Evolutionary conservation across 1,284 basidiomycete genomes (phyloP), one percentile per base, ranked within the genome.

Genomic region (Xerocomus amazonicus): DNA sequence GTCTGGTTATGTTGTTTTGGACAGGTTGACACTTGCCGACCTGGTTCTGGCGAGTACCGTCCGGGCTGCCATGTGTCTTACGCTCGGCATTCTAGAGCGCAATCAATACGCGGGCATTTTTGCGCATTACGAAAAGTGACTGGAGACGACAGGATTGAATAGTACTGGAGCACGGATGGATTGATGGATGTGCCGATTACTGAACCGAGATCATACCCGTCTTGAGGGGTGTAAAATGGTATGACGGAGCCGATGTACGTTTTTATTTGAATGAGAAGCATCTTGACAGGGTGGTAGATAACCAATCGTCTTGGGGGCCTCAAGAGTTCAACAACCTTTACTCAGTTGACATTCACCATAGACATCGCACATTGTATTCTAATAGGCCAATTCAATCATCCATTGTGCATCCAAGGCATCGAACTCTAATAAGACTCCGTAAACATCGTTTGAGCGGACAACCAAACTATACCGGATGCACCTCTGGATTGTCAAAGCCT

Each of bases 21-120:
- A 83, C 67, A 75, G 76, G 50, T 69, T 84, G 66, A 79, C 82
- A 41, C 68, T 83, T 39, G 83, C 80, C 50, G 84, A 86, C 62
- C 65, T 85, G 59, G 67, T 74, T 50, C 48, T 81, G 50, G 78
- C 69, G 33, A 62, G 76, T 29, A 57, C 67, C 48, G 62, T 77
- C 41, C 56, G 52, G 54, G 49, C 56, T 55, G 52, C 59, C 7
- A 58, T 63, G 34, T 43, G 43, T 9, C 51, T 62, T 45, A 48
- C 71, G 44, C 62, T 77, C 45, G 79, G 76, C 59, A 65, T 69
- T 33, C 56, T 66, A 17, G 58, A 66, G 46, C 70, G 78, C 35
- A 52, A 46, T 6, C 62, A 63, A 50, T 69, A 71, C 66, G 73
- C 79, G 56, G 77, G 81, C 71, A 54, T 73, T n/a, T 68, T 77